Evolutionary conservation across 441 rosid species (phyloP).

Genomic region (Corymbia calophylla): DNA sequence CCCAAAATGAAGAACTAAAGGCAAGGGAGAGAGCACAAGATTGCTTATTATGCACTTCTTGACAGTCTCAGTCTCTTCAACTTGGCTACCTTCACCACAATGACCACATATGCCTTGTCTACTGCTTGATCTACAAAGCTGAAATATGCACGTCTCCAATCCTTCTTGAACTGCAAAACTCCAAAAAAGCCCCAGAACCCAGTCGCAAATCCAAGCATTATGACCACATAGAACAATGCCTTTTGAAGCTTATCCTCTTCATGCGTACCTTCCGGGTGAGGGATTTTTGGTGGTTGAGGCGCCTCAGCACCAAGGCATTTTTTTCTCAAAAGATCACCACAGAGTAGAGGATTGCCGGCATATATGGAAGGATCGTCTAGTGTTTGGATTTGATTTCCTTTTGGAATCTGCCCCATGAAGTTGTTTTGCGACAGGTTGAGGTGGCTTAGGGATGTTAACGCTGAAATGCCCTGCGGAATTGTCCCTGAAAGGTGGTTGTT

Average conservation of each 20-base stretch:
- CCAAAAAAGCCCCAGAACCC: too few relatives aligned
- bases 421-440: slow-evolving; percentile 12
- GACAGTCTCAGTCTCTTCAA: too few relatives aligned
- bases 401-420: slow-evolving; percentile 18
- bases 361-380: not conserved
- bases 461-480: slow-evolving; percentile 11
- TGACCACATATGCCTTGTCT: too few relatives aligned
- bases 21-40: not conserved
- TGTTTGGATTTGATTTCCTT: slow-evolving; percentile 12
- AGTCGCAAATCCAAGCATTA: too few relatives aligned
- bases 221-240: too few relatives aligned
- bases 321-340: not conserved
- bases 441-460: not conserved
- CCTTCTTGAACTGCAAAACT: too few relatives aligned
- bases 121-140: not conserved
- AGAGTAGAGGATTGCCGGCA: slow-evolving; percentile 7
- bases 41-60: not conserved
- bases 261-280: too few relatives aligned
- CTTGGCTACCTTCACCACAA: too few relatives aligned
- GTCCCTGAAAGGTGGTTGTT: not conserved
- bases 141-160: too few relatives aligned
- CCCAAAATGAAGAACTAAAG: not conserved
- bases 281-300: too few relatives aligned
- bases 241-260: too few relatives aligned
- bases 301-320: too few relatives aligned